A percentile compares a stretch with the other conserved stretches of the same genome.
phyloP scores from a whole-genome alignment of 2,329 filamentous ascomycete genomes.

The Penicillium verrucosum region DNA sequence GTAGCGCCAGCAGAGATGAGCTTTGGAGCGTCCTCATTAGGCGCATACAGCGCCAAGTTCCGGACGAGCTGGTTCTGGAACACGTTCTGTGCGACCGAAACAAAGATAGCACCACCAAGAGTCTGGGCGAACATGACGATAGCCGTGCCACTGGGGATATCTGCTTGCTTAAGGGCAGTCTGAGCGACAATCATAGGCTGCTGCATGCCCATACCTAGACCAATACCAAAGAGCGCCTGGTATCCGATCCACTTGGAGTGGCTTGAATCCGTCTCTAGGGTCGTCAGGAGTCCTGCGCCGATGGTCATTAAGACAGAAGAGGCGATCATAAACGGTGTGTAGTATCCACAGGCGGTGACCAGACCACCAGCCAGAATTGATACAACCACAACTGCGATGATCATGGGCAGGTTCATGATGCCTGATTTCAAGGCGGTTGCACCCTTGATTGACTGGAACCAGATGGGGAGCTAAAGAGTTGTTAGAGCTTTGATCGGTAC shows the following conservation, averaged over 20 bases:
- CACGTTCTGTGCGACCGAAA: conserved; percentile 39
- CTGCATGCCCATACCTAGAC: conserved; percentile 38
- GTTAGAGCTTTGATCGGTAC: not conserved
- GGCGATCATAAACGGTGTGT: conserved; percentile 40
- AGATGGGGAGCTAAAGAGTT: conserved; percentile 39
- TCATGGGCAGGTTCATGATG: conserved; percentile 38
- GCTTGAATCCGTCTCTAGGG: conserved; percentile 31
- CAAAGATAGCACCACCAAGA: conserved; percentile 38
- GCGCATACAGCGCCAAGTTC: conserved; percentile 25
- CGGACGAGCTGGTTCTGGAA: conserved; percentile 37
- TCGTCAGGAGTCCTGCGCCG: conserved; percentile 38
- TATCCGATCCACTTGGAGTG: conserved; percentile 41
- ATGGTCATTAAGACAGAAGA: conserved; percentile 32
- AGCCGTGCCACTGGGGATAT: conserved; percentile 37
- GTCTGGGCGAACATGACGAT: conserved; percentile 39
- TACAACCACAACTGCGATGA: conserved; percentile 31
- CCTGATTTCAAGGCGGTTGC: conserved; percentile 36
- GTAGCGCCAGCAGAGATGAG: conserved; percentile 40
- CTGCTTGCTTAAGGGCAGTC: conserved; percentile 29
- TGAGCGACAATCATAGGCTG: conserved; percentile 37
- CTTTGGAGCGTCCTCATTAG: conserved; percentile 24
- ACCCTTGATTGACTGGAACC: conserved; percentile 43
- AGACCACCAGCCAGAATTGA: conserved; percentile 32
- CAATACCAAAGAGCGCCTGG: conserved; percentile 37
- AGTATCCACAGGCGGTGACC: conserved; percentile 37